Percentiles rank a stretch among this genome's conserved stretches.
Conservation (phyloP, 805 yeast genomes). For the Nakazawaea holstii region DNA sequence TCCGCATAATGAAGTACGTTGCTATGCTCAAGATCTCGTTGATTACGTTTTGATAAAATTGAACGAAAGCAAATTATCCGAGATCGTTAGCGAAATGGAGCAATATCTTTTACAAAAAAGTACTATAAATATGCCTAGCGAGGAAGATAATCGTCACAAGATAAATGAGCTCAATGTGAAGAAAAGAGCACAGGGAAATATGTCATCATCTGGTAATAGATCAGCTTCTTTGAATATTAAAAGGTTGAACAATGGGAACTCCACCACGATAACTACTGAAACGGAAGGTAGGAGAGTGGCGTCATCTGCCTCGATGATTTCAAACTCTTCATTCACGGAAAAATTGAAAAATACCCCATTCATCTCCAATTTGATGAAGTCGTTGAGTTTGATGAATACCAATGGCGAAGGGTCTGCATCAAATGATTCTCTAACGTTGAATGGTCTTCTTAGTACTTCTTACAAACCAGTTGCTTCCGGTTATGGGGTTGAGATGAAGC, state of each 20-base stretch:
- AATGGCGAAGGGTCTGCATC: constrained; percentile 16
- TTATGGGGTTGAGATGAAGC: constrained; percentile 42
- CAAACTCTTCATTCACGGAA: constrained; percentile 15
- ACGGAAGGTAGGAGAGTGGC: constrained; percentile 14
- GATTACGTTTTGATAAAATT: constrained; percentile 66
- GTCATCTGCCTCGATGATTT: constrained; percentile 18
- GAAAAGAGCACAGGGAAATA: constrained; percentile 13
- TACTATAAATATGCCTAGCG: constrained; percentile 13
- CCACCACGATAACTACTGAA: neutral
- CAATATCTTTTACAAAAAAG: constrained; percentile 51
- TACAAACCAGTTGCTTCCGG: constrained; percentile 9
- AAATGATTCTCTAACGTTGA: constrained; percentile 17
- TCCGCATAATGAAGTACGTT: constrained; percentile 77
- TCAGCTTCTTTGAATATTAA: constrained; percentile 8
- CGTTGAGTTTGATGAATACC: constrained; percentile 18
- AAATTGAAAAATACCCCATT: constrained; percentile 17
- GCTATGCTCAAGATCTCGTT: constrained; percentile 65
- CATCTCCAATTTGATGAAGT: constrained; percentile 17
- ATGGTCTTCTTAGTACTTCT: neutral
- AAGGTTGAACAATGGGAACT: neutral
- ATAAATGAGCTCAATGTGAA: constrained; percentile 10
- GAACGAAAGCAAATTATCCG: constrained; percentile 60
- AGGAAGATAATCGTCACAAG: constrained; percentile 6
- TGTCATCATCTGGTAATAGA: constrained; percentile 17
- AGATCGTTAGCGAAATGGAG: constrained; percentile 62